Conservation (phyloP, 148 eudicot species). For the Silene uniflora region DNA sequence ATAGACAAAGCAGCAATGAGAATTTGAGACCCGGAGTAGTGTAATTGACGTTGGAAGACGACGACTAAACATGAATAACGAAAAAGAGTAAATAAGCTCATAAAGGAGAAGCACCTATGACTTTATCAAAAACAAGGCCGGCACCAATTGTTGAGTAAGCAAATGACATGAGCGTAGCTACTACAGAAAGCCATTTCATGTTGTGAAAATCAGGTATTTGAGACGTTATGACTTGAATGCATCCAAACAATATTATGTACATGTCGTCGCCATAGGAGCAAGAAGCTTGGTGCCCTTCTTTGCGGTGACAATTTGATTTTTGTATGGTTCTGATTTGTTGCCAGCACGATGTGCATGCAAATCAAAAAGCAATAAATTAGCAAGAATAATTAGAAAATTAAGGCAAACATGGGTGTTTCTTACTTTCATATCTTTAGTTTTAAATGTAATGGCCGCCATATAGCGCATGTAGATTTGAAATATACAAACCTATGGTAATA, state of each 20-base stretch:
- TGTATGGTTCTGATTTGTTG: conserved; percentile 44
- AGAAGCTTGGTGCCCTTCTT: conserved; percentile 46
- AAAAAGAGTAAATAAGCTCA: neutral
- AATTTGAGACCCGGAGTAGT: too few relatives aligned
- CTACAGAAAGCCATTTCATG: conserved; percentile 64
- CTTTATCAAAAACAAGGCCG: conserved; percentile 56
- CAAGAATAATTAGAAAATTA: neutral
- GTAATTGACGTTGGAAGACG: too few relatives aligned
- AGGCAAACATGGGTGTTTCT: too few relatives aligned
- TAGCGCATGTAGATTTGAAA: too few relatives aligned
- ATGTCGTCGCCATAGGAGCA: conserved; percentile 36
- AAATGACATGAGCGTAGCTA: conserved; percentile 71
- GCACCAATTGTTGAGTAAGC: conserved; percentile 49
- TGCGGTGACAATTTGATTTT: conserved; percentile 63
- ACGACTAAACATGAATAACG: neutral
- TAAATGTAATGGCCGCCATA: too few relatives aligned
- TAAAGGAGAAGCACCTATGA: conserved; percentile 37
- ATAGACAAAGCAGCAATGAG: too few relatives aligned
- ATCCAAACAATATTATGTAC: conserved; percentile 58
- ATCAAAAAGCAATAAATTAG: neutral
- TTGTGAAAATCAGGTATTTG: conserved; percentile 68
- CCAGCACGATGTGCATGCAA: neutral
- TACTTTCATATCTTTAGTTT: too few relatives aligned
- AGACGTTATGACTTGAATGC: conserved; percentile 43
- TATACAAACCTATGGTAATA: too few relatives aligned